phyloP scores from a whole-genome alignment of 2,329 filamentous ascomycete species.

The Fusarium transvaalense region DNA sequence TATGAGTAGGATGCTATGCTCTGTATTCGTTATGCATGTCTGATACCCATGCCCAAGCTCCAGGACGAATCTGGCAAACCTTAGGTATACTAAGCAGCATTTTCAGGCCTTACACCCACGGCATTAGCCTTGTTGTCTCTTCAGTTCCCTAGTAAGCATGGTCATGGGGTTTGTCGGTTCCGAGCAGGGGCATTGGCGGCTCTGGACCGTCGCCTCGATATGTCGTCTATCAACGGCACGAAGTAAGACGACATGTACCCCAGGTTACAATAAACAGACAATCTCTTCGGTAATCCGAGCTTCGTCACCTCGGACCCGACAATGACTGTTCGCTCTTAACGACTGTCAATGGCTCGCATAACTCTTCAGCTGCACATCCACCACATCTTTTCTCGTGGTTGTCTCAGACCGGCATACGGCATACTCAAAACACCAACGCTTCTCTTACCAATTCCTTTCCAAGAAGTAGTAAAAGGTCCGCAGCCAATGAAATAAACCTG shows the following conservation, averaged over 20 bases:
- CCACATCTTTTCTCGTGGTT: constrained; percentile 27
- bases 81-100: neutral
- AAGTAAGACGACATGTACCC: constrained; percentile 17
- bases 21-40: neutral
- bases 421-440: constrained; percentile 30
- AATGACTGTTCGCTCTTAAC: constrained; percentile 3
- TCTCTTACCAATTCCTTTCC: constrained; percentile 14
- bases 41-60: constrained; percentile 18
- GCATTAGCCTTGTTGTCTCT: neutral
- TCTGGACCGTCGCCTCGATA: constrained; percentile 3
- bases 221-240: constrained; percentile 21
- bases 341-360: constrained; percentile 40
- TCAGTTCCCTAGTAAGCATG: neutral
- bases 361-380: constrained; percentile 7
- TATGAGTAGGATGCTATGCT: neutral
- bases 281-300: constrained; percentile 9
- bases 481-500: neutral
- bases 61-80: constrained; percentile 11
- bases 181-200: neutral
- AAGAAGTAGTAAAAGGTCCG: neutral
- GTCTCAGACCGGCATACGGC: constrained; percentile 39
- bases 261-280: constrained; percentile 6
- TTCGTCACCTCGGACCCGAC: constrained; percentile 3
- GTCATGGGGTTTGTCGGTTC: constrained; percentile 9
- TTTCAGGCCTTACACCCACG: neutral